These are phyloP conservation scores for Microcyclospora pomicola DNA, from an alignment of 2,329 filamentous ascomycete species.

Conservation along the genomic window DNA sequence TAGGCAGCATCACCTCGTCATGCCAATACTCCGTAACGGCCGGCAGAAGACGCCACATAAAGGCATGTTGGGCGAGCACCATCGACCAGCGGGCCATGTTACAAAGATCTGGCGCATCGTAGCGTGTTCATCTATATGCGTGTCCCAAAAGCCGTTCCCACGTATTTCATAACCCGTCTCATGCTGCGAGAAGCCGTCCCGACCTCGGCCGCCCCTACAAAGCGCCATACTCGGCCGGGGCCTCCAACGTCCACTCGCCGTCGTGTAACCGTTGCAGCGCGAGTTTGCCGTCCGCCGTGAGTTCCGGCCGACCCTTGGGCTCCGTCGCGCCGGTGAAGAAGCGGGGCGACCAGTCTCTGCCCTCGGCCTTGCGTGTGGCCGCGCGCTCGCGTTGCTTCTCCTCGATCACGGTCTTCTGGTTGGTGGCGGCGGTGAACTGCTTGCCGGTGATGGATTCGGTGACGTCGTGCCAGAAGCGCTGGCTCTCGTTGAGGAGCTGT, in stretches of 20 bases:
- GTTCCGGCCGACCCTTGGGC: slow-evolving; percentile 45
- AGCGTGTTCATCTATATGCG: too few relatives aligned
- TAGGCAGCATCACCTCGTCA: too few relatives aligned
- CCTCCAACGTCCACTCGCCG: slow-evolving; percentile 36
- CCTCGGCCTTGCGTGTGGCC: slow-evolving; percentile 57
- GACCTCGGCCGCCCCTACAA: too few relatives aligned
- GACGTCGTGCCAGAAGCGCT: slow-evolving; percentile 75
- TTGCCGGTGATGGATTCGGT: slow-evolving; percentile 73
- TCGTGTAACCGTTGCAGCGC: slow-evolving; percentile 43
- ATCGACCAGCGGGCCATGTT: too few relatives aligned
- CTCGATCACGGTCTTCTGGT: slow-evolving; percentile 79
- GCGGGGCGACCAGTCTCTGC: slow-evolving; percentile 64
- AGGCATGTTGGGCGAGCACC: too few relatives aligned
- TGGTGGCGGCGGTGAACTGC: slow-evolving; percentile 73
- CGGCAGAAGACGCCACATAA: too few relatives aligned
- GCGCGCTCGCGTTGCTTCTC: slow-evolving; percentile 78
- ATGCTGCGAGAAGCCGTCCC: too few relatives aligned
- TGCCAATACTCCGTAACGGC: too few relatives aligned
- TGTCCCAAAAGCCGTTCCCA: too few relatives aligned
- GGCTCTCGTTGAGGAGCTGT: slow-evolving; percentile 80
- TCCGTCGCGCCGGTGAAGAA: slow-evolving; percentile 63
- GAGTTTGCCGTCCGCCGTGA: slow-evolving; percentile 48
- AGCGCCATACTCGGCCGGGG: slow-evolving; percentile 26
- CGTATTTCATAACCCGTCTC: too few relatives aligned
- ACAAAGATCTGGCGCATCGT: too few relatives aligned